These are phyloP conservation scores for Lactarius tabidus DNA, from an alignment of 768 basidiomycete genomes.

Conservation along the genomic window DNA sequence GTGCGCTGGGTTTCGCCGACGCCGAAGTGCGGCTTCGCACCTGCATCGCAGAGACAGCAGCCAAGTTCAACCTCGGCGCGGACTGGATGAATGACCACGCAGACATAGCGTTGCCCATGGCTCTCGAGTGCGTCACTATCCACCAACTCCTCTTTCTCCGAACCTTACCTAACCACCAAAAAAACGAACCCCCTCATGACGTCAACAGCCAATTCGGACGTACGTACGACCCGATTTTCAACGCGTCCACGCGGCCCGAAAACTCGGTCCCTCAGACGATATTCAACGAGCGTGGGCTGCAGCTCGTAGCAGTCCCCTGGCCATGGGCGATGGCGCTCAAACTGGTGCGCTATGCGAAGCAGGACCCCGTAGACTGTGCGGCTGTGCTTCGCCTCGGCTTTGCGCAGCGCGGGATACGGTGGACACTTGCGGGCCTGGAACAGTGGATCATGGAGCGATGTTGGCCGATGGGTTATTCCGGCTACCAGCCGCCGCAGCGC, in stretches of 20 bases:
- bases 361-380: constrained; percentile 63
- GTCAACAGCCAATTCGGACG: constrained; percentile 26
- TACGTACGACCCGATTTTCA: constrained; percentile 58
- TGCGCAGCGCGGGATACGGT: constrained; percentile 46
- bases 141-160: neutral
- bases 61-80: constrained; percentile 45
- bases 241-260: constrained; percentile 43
- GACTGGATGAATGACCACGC: constrained; percentile 82
- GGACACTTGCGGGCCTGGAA: constrained; percentile 54
- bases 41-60: constrained; percentile 56
- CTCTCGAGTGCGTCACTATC: constrained; percentile 48
- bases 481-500: constrained; percentile 43
- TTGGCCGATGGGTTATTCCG: constrained; percentile 59
- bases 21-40: constrained; percentile 51
- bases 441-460: constrained; percentile 54
- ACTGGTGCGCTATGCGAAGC: constrained; percentile 59
- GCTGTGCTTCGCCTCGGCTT: constrained; percentile 63
- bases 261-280: constrained; percentile 48
- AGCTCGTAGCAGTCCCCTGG: constrained; percentile 61
- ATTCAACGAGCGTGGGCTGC: constrained; percentile 49
- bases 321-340: constrained; percentile 73
- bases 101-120: constrained; percentile 66
- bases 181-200: neutral
- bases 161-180: neutral
- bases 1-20: constrained; percentile 44